Evolutionary conservation across 495 filamentous ascomycete species (phyloP).

Genomic region (Margaritispora aquatica): DNA sequence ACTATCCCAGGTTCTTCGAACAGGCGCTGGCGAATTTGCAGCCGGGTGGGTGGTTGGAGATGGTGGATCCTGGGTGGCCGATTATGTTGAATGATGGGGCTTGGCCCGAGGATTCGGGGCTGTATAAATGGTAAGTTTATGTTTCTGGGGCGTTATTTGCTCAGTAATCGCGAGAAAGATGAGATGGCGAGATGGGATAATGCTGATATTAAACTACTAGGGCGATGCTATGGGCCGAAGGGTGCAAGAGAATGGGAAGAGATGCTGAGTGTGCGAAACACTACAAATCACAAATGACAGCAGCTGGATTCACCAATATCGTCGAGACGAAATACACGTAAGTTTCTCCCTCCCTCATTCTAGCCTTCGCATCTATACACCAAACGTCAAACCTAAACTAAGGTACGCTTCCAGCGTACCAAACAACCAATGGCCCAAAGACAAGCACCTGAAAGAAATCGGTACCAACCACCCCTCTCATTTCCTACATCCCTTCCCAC

Average conservation of each 20-base stretch:
- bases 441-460: neutral
- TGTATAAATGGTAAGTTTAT: conserved; percentile 30
- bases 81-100: neutral
- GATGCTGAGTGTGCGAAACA: neutral
- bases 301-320: conserved; percentile 38
- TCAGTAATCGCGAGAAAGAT: too few relatives aligned
- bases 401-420: neutral
- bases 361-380: neutral
- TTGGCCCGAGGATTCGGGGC: neutral
- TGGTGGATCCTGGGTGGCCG: conserved; percentile 32
- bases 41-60: conserved; percentile 47
- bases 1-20: conserved; percentile 10
- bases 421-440: neutral
- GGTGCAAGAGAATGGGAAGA: neutral
- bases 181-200: too few relatives aligned
- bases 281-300: conserved; percentile 27
- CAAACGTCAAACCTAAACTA: neutral
- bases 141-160: too few relatives aligned
- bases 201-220: too few relatives aligned
- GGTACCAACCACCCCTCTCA: neutral
- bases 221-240: conserved; percentile 1
- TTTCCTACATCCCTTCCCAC: neutral
- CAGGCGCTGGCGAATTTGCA: conserved; percentile 21
- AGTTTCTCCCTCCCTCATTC: conserved; percentile 25
- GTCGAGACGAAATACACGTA: conserved; percentile 40